Percentiles rank a stretch among this genome's conserved stretches.
Evolutionary conservation across 2,329 filamentous ascomycete genomes (phyloP).

Genomic region (Parafenestella ontariensis): DNA sequence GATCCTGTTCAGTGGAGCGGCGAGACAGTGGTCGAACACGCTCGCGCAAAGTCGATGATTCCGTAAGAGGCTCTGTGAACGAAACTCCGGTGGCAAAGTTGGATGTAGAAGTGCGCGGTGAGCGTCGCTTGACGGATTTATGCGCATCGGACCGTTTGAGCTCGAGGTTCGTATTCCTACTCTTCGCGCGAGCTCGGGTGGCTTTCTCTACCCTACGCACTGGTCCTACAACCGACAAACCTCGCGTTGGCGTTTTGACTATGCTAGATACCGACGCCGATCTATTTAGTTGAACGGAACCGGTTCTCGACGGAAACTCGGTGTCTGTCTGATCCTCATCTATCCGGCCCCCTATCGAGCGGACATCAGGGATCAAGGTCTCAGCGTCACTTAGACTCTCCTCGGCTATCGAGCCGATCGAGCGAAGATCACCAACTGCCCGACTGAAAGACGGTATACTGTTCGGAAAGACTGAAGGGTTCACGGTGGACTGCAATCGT

Average conservation of each 20-base stretch:
- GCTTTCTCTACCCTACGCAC: slow-evolving; percentile 29
- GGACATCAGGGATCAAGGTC: slow-evolving; percentile 33
- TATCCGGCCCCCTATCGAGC: slow-evolving; percentile 17
- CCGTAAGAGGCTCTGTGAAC: neutral
- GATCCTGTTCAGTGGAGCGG: neutral
- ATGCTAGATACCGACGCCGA: slow-evolving; percentile 33
- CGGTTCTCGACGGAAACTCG: slow-evolving; percentile 17
- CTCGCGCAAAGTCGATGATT: slow-evolving; percentile 2
- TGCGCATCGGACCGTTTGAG: slow-evolving; percentile 34
- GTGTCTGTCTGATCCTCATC: slow-evolving; percentile 29
- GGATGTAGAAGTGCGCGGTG: slow-evolving; percentile 1
- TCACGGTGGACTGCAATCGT: neutral
- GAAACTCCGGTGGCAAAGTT: neutral
- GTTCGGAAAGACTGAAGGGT: neutral
- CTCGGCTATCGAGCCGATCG: slow-evolving; percentile 23
- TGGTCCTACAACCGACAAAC: slow-evolving; percentile 37
- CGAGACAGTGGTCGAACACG: neutral
- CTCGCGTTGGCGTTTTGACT: slow-evolving; percentile 39
- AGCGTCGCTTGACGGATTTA: slow-evolving; percentile 32
- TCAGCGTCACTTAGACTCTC: slow-evolving; percentile 40
- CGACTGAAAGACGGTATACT: neutral
- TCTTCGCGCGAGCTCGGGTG: slow-evolving; percentile 16
- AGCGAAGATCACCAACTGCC: neutral
- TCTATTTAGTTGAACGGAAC: slow-evolving; percentile 16
- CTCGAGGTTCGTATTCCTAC: slow-evolving; percentile 10